Evolutionary conservation across 768 basidiomycete species (phyloP).

Genomic region (Rhodotorula sphaerocarpa): DNA sequence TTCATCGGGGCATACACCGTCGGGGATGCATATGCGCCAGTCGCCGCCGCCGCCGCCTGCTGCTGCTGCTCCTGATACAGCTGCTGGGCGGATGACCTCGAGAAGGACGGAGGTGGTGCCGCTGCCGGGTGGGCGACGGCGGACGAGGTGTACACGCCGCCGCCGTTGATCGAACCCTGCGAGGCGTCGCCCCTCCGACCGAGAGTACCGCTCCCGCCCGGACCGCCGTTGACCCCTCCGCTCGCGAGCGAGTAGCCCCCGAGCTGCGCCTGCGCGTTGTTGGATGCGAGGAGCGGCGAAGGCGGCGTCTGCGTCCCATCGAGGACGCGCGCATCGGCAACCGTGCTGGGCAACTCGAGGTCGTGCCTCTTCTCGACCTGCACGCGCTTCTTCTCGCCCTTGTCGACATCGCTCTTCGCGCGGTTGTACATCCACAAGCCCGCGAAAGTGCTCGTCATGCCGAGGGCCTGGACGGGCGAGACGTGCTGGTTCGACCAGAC

Average conservation of each 20-base stretch:
- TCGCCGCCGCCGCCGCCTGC: too few species aligned
- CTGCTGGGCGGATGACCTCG: not conserved
- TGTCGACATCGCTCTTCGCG: conserved; percentile 83
- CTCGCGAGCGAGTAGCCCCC: too few species aligned
- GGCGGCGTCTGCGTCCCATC: conserved; percentile 2
- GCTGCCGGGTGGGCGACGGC: not conserved
- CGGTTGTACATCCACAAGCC: conserved; percentile 95
- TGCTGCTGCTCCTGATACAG: too few species aligned
- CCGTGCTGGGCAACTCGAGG: conserved; percentile 32
- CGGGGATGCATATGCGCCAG: too few species aligned
- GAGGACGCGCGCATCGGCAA: conserved; percentile 28
- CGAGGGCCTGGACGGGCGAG: conserved; percentile 72
- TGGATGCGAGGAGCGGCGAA: too few species aligned
- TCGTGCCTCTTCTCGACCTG: conserved; percentile 35
- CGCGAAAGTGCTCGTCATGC: conserved; percentile 80
- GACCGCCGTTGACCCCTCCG: too few species aligned
- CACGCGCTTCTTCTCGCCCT: conserved; percentile 55
- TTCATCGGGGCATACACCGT: too few species aligned
- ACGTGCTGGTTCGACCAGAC: conserved; percentile 88
- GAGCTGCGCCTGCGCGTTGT: not conserved
- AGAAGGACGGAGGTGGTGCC: not conserved
- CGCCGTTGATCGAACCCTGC: not conserved
- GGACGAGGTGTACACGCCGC: not conserved
- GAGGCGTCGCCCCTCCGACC: too few species aligned
- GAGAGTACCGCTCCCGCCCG: too few species aligned